These are phyloP conservation scores for Coemansia sp. DNA, from an alignment of 192 early-diverging fungal genomes.

Conservation along the genomic window DNA sequence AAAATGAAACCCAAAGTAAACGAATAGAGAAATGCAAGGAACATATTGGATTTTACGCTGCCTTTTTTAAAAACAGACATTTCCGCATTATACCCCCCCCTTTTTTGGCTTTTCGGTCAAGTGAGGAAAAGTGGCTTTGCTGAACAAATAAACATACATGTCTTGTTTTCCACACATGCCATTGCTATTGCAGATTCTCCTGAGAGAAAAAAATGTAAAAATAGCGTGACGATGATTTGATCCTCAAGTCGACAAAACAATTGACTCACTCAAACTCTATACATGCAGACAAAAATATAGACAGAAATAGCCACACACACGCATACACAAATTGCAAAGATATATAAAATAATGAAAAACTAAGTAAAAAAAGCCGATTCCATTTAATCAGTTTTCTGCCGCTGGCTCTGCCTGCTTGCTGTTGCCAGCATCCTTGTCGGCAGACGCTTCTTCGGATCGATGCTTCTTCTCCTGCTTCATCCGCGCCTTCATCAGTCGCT, in stretches of 20 bases:
- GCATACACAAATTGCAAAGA: no score
- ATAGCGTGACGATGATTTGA: no score
- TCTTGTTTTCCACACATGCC: background rate
- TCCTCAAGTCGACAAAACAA: no score
- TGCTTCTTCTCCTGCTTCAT: slow-evolving; percentile 42
- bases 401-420: background rate
- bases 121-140: no score
- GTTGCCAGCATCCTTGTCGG: background rate
- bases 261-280: background rate
- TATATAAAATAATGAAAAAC: background rate
- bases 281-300: background rate
- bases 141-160: background rate
- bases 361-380: background rate
- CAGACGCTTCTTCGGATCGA: background rate
- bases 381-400: background rate
- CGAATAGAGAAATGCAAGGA: no score
- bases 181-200: background rate
- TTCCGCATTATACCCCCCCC: no score
- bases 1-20: no score
- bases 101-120: no score
- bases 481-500: slow-evolving; percentile 43
- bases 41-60: no score
- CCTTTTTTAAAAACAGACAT: no score
- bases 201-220: no score
- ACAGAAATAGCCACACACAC: no score